Evolutionary conservation across 495 filamentous ascomycete genomes (phyloP).

Genomic region (Penicillium paxilli): DNA sequence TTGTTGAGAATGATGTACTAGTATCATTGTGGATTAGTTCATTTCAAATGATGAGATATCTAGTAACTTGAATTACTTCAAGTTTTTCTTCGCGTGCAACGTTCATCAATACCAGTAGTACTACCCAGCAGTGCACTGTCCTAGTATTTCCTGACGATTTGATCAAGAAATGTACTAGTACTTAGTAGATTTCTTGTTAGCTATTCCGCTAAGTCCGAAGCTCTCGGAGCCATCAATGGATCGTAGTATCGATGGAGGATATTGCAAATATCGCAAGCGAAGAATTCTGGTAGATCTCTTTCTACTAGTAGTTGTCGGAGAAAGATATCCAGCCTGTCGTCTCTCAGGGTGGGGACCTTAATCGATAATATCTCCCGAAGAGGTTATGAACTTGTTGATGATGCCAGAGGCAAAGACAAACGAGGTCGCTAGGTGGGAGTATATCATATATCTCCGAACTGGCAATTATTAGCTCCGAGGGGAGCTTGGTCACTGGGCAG

Average conservation of each 20-base stretch:
- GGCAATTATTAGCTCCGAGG: neutral
- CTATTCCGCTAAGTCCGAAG: neutral
- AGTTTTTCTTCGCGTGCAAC: no score
- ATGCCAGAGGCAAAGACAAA: slow-evolving; percentile 3
- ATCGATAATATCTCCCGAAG: neutral
- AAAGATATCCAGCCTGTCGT: neutral
- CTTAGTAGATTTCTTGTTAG: neutral
- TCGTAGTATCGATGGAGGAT: slow-evolving; percentile 5
- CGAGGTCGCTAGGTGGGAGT: neutral
- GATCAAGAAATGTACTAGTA: no score
- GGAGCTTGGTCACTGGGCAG: neutral
- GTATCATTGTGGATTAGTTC: no score
- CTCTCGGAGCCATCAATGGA: slow-evolving; percentile 8
- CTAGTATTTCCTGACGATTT: no score
- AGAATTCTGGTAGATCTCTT: slow-evolving; percentile 4
- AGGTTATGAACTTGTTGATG: neutral
- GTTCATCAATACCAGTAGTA: no score
- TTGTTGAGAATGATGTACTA: no score
- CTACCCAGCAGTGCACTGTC: no score
- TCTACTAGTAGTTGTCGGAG: slow-evolving; percentile 1
- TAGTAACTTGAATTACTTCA: no score
- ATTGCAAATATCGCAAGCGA: slow-evolving; percentile 4
- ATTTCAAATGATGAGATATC: no score
- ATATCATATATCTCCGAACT: neutral
- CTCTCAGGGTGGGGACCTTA: neutral